Conservation (phyloP, 768 basidiomycete genomes). For the Pisolithus orientalis region DNA sequence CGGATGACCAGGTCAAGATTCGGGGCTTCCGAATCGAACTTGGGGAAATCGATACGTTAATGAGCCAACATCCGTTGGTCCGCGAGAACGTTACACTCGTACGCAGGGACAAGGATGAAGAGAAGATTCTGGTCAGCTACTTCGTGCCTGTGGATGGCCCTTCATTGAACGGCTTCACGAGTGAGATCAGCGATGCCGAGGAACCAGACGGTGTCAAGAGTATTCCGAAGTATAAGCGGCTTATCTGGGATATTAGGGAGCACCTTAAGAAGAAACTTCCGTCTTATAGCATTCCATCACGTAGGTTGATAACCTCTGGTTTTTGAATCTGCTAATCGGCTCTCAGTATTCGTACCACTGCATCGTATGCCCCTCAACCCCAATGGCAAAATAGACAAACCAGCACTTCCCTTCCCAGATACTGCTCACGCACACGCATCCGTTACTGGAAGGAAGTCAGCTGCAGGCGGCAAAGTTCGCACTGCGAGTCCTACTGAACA, state of each 20-base stretch:
- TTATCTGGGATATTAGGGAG: slow-evolving; percentile 92
- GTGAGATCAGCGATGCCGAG: slow-evolving; percentile 46
- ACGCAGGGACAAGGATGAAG: slow-evolving; percentile 95
- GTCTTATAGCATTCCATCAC: slow-evolving; percentile 85
- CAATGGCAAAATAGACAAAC: slow-evolving; percentile 99
- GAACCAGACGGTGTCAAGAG: slow-evolving; percentile 62
- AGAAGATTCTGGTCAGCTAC: slow-evolving; percentile 97
- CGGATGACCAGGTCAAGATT: slow-evolving; percentile 99
- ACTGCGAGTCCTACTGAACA: slow-evolving; percentile 65
- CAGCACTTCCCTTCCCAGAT: slow-evolving; percentile 96
- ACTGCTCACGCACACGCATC: slow-evolving; percentile 58
- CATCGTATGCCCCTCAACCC: slow-evolving; percentile 96
- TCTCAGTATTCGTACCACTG: slow-evolving; percentile 86
- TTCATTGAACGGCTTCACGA: slow-evolving; percentile 61
- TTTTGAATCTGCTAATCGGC: slow-evolving; percentile 3
- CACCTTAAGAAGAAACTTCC: slow-evolving; percentile 96
- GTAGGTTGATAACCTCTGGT: slow-evolving; percentile 40
- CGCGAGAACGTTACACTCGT: slow-evolving; percentile 99
- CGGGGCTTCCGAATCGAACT: slow-evolving; percentile 98
- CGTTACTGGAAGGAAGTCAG: slow-evolving; percentile 33
- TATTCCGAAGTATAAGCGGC: slow-evolving; percentile 74
- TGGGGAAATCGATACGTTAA: slow-evolving; percentile 95
- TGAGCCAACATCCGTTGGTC: slow-evolving; percentile 87
- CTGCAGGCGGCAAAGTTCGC: slow-evolving; percentile 26
- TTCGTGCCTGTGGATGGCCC: slow-evolving; percentile 83